Evolutionary conservation across 768 basidiomycete genomes (phyloP).

Genomic region (Filobasidium wieringae): DNA sequence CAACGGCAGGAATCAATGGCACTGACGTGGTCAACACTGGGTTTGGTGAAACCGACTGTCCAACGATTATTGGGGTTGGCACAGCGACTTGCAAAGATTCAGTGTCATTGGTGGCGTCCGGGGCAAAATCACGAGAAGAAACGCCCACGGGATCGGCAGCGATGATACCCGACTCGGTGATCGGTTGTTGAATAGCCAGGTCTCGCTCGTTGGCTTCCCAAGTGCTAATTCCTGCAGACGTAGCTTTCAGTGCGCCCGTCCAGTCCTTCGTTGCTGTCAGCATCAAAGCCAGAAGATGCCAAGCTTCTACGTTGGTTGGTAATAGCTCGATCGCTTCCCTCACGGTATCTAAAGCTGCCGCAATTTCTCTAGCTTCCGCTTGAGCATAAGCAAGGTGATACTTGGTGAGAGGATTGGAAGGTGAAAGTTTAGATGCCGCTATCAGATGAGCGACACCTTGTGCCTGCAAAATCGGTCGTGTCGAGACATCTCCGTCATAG

Average conservation of each 20-base stretch:
- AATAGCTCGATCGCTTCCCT: conserved; percentile 62
- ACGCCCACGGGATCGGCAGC: conserved; percentile 9
- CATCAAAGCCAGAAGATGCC: conserved; percentile 80
- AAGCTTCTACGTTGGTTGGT: conserved; percentile 53
- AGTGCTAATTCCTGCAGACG: conserved; percentile 64
- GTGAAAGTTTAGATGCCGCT: conserved; percentile 29
- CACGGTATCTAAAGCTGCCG: conserved; percentile 56
- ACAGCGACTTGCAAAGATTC: not conserved
- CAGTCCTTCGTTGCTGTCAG: conserved; percentile 69
- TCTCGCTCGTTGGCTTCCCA: conserved; percentile 44
- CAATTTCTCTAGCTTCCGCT: conserved; percentile 55
- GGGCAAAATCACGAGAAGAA: conserved; percentile 1
- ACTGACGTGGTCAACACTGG: conserved; percentile 13
- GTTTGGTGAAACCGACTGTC: not conserved
- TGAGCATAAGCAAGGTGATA: conserved; percentile 74
- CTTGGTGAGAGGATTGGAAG: conserved; percentile 42
- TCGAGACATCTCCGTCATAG: conserved; percentile 46
- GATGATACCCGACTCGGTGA: not conserved
- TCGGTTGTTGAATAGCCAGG: not conserved
- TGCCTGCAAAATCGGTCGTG: conserved; percentile 50
- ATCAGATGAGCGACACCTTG: conserved; percentile 47
- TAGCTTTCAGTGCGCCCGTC: conserved; percentile 59
- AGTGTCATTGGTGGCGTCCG: not conserved
- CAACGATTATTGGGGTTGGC: too few relatives aligned
- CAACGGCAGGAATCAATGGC: conserved; percentile 46